Conservation (phyloP, 306 rosid species). For the Mimosa bimucronata region DNA sequence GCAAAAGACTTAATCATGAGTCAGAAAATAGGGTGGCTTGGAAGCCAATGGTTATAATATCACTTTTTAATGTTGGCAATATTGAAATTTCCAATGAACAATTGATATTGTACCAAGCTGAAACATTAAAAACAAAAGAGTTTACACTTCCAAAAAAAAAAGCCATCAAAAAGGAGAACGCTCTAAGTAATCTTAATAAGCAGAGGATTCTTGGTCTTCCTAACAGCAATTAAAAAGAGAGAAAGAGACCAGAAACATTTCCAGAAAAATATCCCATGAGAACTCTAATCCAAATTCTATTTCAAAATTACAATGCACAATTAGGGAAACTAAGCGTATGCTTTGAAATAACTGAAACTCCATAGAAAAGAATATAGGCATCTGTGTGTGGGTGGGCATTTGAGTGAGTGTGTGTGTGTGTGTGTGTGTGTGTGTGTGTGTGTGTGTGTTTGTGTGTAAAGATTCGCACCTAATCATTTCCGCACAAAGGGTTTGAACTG, state of each 20-base stretch:
- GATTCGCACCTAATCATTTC: constrained; percentile 83
- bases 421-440: neutral
- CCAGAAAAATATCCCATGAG: constrained; percentile 19
- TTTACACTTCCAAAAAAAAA: neutral
- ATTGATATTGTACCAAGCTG: neutral
- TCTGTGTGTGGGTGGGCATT: no score
- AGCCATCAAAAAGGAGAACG: neutral
- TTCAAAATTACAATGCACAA: constrained; percentile 15
- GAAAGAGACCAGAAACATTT: constrained; percentile 23
- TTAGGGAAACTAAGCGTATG: neutral
- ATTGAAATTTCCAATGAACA: neutral
- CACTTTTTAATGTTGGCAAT: neutral
- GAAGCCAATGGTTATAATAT: neutral
- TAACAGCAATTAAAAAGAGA: constrained; percentile 16
- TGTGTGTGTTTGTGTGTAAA: neutral
- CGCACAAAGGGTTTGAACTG: constrained; percentile 84
- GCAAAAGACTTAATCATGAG: neutral
- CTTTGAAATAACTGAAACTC: constrained; percentile 25
- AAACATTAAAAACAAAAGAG: neutral
- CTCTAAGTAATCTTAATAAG: constrained; percentile 1
- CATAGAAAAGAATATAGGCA: neutral
- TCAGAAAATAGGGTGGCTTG: neutral
- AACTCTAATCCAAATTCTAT: constrained; percentile 33
- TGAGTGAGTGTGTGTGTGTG: neutral
- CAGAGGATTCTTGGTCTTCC: constrained; percentile 27